These are phyloP conservation scores for Boletellus sp. DNA, from an alignment of 1,284 basidiomycete genomes.

Conservation along the genomic window DNA sequence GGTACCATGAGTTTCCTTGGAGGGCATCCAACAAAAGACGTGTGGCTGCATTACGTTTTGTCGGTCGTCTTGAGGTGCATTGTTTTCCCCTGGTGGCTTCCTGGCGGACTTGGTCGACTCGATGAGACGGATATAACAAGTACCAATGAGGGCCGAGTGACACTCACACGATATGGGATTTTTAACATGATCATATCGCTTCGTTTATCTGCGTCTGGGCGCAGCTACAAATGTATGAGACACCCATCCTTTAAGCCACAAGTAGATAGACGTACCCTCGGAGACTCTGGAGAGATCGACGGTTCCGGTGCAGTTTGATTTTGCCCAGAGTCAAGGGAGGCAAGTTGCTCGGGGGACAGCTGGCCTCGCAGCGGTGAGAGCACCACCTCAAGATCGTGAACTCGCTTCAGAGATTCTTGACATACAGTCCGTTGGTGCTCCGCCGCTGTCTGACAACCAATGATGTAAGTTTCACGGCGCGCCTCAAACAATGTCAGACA, in stretches of 20 bases:
- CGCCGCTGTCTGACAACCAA: slow-evolving; percentile 10
- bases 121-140: slow-evolving; percentile 4
- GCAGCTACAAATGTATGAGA: slow-evolving; percentile 15
- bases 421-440: slow-evolving; percentile 16
- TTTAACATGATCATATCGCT: slow-evolving; percentile 25
- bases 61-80: neutral
- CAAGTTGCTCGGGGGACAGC: slow-evolving; percentile 22
- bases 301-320: neutral
- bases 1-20: neutral
- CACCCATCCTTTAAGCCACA: neutral
- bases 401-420: slow-evolving; percentile 15
- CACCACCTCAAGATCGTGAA: slow-evolving; percentile 20
- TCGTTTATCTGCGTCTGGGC: slow-evolving; percentile 13
- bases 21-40: neutral
- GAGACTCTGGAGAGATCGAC: neutral
- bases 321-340: slow-evolving; percentile 12
- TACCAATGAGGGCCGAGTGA: neutral
- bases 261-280: slow-evolving; percentile 11
- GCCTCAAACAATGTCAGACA: slow-evolving; percentile 3
- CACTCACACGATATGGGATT: slow-evolving; percentile 25
- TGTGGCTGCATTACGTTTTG: slow-evolving; percentile 14
- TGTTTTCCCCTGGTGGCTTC: slow-evolving; percentile 8
- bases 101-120: slow-evolving; percentile 9
- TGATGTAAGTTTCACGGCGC: neutral
- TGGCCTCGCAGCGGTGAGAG: slow-evolving; percentile 18